Evolutionary conservation across 441 rosid genomes (phyloP), one percentile per base, ranked within the genome.

Genomic region (Daphne laureola): DNA sequence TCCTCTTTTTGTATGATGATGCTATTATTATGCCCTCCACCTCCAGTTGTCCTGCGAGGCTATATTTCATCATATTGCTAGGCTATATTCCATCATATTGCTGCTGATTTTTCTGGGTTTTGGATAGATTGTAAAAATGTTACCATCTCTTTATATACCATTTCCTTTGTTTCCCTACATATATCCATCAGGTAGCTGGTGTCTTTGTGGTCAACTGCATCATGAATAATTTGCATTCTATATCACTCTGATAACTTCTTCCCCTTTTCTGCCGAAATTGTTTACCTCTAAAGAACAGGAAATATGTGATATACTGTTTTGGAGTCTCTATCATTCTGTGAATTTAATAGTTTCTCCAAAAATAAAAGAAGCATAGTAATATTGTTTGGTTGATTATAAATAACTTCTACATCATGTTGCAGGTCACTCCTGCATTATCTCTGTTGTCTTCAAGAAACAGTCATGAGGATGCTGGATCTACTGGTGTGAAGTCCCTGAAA

Each of bases 381-480:
- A 14, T 42, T 31, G 43, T 35, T 13, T 23, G 6, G 3, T 31
- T 21, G 36, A 14, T 43, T 59, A 12, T 40, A 43, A 14, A 55
- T 54, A 41, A 50, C 17, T 65, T n/a, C 21, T 40, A 21, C 53
- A 41, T 57, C 26, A 52, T 51, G 6, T 17, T 65, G 61, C 81
- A 94, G 99, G 82, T 72, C 6, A 52, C 83, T 75, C 84, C 93
- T 8, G 64, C 69, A 14, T 63, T 80, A 27, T 75, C 87, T 4
- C 72, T 70, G 64, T 65, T 86, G 58, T 38, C 78, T 56, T 79
- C 94, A 12, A 86, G 78, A 81, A 84, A 83, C 75, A 66, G 65
- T 68, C 76, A 75, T 49, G 87, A 75, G 46, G 84, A 82, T 45
- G 74, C 76, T 61, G 83, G 80, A 45, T 77, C 82, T 61, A 44